phyloP scores from a whole-genome alignment of 1,284 basidiomycete species.

The Cryptococcus sp. region DNA sequence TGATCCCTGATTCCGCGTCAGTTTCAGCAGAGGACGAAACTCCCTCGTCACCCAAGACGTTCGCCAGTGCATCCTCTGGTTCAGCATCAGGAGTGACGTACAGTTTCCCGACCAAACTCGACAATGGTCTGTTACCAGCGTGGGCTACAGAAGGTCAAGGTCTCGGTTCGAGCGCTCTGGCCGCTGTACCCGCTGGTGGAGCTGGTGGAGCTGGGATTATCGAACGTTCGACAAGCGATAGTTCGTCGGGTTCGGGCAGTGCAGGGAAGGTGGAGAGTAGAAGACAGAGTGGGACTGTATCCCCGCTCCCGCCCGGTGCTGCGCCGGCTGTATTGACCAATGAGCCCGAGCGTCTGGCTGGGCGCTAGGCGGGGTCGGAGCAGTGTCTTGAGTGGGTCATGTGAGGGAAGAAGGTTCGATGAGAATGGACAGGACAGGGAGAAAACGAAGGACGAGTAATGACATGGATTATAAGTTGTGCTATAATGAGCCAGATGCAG shows the following conservation, averaged over 20 bases:
- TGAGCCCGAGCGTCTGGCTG: constrained; percentile 26
- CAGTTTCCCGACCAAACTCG: constrained; percentile 22
- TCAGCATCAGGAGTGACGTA: constrained; percentile 29
- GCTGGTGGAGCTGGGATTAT: background rate
- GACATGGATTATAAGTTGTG: no score
- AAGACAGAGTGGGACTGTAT: constrained; percentile 2
- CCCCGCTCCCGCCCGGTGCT: constrained; percentile 38
- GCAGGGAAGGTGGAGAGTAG: background rate
- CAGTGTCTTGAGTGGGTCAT: no score
- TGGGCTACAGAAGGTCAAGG: constrained; percentile 33
- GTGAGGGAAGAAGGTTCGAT: no score
- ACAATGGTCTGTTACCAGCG: constrained; percentile 14
- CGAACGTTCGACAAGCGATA: constrained; percentile 1
- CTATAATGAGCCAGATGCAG: no score
- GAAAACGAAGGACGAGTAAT: background rate
- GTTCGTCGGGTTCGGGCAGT: background rate
- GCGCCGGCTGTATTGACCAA: constrained; percentile 24
- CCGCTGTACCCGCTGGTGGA: background rate
- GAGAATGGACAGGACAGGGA: background rate
- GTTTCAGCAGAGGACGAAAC: constrained; percentile 12
- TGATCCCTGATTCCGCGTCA: background rate
- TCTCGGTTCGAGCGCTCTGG: constrained; percentile 1
- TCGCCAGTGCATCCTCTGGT: constrained; percentile 9
- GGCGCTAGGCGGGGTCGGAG: background rate
- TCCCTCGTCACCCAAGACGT: constrained; percentile 5